These are phyloP conservation scores for Colletotrichum caudatum DNA, from an alignment of 2,329 filamentous ascomycete genomes.

Conservation along the genomic window DNA sequence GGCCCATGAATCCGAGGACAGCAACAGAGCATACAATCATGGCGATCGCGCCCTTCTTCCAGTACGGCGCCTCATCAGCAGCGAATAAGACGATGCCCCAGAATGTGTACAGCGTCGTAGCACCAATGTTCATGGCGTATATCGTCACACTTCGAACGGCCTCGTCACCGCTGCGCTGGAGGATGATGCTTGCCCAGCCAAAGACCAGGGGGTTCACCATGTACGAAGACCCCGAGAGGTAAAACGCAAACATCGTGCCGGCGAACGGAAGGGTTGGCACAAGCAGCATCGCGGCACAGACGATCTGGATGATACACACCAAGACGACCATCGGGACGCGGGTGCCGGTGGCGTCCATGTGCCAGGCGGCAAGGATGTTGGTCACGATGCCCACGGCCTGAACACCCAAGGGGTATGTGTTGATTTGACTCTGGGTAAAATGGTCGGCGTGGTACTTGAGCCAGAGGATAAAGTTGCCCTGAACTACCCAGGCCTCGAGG, in stretches of 20 bases:
- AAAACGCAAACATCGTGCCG: conserved; percentile 48
- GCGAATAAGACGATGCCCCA: conserved; percentile 55
- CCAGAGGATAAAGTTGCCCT: conserved; percentile 48
- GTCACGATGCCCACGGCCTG: conserved; percentile 49
- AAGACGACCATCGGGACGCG: conserved; percentile 52
- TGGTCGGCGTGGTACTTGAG: conserved; percentile 45
- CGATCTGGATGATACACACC: conserved; percentile 49
- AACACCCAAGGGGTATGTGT: conserved; percentile 54
- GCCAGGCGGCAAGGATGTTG: conserved; percentile 52
- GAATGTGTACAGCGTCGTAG: conserved; percentile 54
- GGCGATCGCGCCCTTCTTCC: conserved; percentile 53
- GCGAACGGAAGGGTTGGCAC: conserved; percentile 47
- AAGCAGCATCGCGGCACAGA: conserved; percentile 51
- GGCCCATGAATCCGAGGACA: conserved; percentile 37
- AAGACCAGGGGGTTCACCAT: conserved; percentile 56
- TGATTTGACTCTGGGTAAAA: conserved; percentile 51
- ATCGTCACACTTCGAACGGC: conserved; percentile 52
- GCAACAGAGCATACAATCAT: conserved; percentile 47
- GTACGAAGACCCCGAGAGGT: conserved; percentile 55
- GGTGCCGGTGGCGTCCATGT: conserved; percentile 53
- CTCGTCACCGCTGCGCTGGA: conserved; percentile 53
- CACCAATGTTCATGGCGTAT: conserved; percentile 54
- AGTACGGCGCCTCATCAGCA: conserved; percentile 51
- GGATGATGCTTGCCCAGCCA: conserved; percentile 55
- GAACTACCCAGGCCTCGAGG: conserved; percentile 49